Evolutionary conservation across 2,329 filamentous ascomycete genomes (phyloP), one percentile per base, ranked within the genome.

Genomic region (Stachybotrys chlorohalonatus): DNA sequence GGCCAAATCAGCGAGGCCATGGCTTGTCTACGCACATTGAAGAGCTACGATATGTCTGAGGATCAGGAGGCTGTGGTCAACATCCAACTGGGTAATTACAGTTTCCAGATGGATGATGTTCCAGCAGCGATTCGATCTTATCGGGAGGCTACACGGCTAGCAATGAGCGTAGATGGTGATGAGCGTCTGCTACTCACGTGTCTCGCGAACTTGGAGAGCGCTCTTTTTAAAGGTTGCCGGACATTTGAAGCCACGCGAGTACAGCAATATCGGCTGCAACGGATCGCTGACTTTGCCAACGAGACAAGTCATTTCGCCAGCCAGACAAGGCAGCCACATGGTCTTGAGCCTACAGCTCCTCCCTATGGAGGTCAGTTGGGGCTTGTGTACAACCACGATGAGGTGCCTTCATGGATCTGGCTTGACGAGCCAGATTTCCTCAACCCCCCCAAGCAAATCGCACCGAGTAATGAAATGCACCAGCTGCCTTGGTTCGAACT

Each of bases 181-280:
- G 66, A 68, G 57, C 64, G 68, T 24, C 58, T 69, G 13, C 58
- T 66, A 16, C 60, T 64, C 51, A 65, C 65, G 5, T 66, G 66
- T n/a, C 57, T 70, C n/a, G 64, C 66, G 15, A 70, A 70, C 54
- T 59, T 70, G 24, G 68, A 70, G 52, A 63, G 56, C 9, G 61
- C 65, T 5, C 56, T 68, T 17, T 58, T 55, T 50, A 62, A 61
- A 51, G 53, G 57, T 32, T 58, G 63, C 53, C 58, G 58, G 52
- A 56, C 47, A 13, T 62, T 57, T 15, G 66, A 65, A 49, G 68
- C 67, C 32, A 57, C 56, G 17, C 61, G 59, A 11, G 58, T 69
- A 31, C 59, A 62, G 8, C 56, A 62, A 51, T 64, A 68, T 47
- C 64, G 67, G 11, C 62, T 69, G 47, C 52, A 57, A 24, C 64